A percentile compares a stretch with the other conserved stretches of the same genome.
phyloP scores from a whole-genome alignment of 768 basidiomycete genomes.

The Leccinum broughii region DNA sequence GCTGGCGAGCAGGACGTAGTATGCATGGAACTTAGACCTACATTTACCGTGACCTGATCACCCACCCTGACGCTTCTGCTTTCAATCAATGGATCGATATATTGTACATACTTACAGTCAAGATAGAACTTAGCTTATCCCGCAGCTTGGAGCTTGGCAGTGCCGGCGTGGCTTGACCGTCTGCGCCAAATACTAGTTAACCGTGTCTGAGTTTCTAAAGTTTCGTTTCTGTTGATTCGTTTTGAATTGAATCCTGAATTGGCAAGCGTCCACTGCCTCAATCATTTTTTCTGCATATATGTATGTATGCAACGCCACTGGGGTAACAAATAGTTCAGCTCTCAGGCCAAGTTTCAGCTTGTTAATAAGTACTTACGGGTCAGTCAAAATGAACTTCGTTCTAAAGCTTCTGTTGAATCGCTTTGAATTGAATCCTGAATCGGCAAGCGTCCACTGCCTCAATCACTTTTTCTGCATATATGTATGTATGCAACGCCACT shows the following conservation, averaged over 20 bases:
- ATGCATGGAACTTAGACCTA: too few species aligned
- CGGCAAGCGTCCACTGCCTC: too few species aligned
- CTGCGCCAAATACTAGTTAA: background rate
- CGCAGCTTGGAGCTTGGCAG: background rate
- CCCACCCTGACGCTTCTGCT: background rate
- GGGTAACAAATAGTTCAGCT: too few species aligned
- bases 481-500: too few species aligned
- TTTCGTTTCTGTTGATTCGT: background rate
- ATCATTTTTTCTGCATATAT: background rate
- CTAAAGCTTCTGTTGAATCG: too few species aligned
- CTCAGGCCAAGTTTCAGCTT: too few species aligned
- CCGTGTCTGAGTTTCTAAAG: background rate
- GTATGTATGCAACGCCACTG: too few species aligned
- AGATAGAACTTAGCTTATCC: background rate
- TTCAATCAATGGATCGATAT: background rate
- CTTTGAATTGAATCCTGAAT: too few species aligned
- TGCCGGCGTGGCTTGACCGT: background rate
- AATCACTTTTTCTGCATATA: too few species aligned
- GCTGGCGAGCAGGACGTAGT: background rate
- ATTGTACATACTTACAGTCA: background rate
- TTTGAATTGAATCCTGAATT: background rate
- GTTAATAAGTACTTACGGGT: background rate
- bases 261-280: background rate
- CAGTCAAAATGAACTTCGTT: too few species aligned
- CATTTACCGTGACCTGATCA: background rate